Percentiles rank a stretch among this genome's conserved stretches.
phyloP scores from a whole-genome alignment of 2,329 filamentous ascomycete genomes.

The Aspergillus pseudotamarii region DNA sequence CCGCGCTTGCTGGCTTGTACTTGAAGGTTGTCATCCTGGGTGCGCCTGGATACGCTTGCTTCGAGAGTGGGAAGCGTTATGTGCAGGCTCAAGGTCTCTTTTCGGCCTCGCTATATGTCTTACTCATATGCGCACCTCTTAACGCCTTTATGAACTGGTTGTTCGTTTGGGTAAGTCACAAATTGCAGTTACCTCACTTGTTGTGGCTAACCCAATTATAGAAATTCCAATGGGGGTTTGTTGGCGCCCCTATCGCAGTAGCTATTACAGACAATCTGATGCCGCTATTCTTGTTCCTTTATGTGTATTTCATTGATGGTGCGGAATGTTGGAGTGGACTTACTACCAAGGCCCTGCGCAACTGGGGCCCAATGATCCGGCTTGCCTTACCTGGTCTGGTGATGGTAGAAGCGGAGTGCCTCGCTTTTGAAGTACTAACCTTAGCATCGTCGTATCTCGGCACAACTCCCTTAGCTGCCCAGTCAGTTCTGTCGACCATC shows the following conservation, averaged over 20 bases:
- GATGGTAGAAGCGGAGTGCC: constrained; percentile 92
- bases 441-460: constrained; percentile 80
- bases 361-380: constrained; percentile 83
- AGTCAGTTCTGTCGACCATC: constrained; percentile 80
- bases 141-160: constrained; percentile 81
- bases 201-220: constrained; percentile 19
- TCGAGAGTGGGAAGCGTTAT: constrained; percentile 81
- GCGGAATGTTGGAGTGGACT: constrained; percentile 81
- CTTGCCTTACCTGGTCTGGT: constrained; percentile 86
- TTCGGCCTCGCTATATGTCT: constrained; percentile 77
- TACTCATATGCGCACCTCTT: constrained; percentile 78
- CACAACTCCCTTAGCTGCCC: constrained; percentile 78
- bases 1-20: constrained; percentile 72
- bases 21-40: constrained; percentile 70
- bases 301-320: constrained; percentile 72
- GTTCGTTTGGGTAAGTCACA: constrained; percentile 69
- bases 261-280: constrained; percentile 75
- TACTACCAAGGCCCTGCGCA: constrained; percentile 67
- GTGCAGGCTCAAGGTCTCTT: constrained; percentile 89
- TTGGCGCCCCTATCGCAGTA: constrained; percentile 79
- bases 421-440: constrained; percentile 90
- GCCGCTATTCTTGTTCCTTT: constrained; percentile 71
- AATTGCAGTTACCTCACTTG: not conserved
- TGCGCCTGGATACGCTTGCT: constrained; percentile 73
- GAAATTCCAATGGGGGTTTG: constrained; percentile 66